These are phyloP conservation scores for Pseudocercospora vitis DNA, from an alignment of 2,329 filamentous ascomycete species.

Conservation along the genomic window DNA sequence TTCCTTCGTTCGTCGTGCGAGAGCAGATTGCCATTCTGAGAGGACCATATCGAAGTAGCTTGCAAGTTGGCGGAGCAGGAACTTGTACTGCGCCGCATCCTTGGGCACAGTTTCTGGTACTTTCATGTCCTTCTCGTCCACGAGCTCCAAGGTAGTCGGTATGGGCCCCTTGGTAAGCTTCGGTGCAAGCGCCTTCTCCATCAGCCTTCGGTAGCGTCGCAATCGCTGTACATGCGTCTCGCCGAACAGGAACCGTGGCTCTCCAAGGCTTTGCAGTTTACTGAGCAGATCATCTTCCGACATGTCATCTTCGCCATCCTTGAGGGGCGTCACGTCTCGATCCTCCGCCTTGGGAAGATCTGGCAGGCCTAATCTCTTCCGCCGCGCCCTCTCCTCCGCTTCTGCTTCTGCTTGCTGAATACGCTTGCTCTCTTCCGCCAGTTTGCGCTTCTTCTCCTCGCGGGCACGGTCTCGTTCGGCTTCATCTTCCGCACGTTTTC, in stretches of 20 bases:
- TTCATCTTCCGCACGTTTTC: constrained; percentile 85
- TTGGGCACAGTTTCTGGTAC: constrained; percentile 63
- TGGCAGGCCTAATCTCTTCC: constrained; percentile 77
- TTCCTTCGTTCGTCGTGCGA: constrained; percentile 59
- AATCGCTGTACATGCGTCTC: constrained; percentile 71
- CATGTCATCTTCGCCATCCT: constrained; percentile 59
- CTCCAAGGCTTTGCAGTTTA: constrained; percentile 68
- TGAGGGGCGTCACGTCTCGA: constrained; percentile 31
- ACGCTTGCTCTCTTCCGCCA: constrained; percentile 76
- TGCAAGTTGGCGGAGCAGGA: constrained; percentile 81
- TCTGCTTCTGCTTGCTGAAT: constrained; percentile 71
- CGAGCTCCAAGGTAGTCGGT: constrained; percentile 75
- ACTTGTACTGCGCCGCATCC: constrained; percentile 65
- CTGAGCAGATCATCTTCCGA: constrained; percentile 67
- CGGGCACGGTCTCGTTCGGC: constrained; percentile 66
- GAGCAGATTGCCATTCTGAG: constrained; percentile 77
- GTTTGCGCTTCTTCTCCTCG: constrained; percentile 75
- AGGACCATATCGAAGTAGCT: constrained; percentile 98
- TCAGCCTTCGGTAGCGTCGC: constrained; percentile 67
- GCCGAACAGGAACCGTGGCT: constrained; percentile 77
- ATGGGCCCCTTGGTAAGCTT: constrained; percentile 72
- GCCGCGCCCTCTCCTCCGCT: constrained; percentile 68
- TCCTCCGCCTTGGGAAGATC: constrained; percentile 59
- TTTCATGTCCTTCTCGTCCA: constrained; percentile 87
- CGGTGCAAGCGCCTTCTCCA: constrained; percentile 42